Conservation (phyloP, 805 yeast species). For the Candida glaebosa region DNA sequence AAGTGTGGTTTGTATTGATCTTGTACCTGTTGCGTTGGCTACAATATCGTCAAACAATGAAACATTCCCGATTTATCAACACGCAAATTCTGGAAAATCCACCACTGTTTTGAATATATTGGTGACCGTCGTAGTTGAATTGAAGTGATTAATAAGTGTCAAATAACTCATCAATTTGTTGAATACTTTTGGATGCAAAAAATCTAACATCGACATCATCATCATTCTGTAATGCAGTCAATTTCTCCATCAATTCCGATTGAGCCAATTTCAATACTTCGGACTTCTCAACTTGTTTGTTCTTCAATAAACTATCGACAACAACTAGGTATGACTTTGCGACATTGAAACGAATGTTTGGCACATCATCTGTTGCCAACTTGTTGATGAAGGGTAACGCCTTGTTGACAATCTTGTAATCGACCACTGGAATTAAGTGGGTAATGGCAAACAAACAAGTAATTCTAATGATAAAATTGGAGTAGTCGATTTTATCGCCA, state of each 20-base stretch:
- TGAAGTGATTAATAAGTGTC: conserved; percentile 1
- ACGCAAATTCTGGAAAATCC: too few species aligned
- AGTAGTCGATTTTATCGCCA: conserved; percentile 41
- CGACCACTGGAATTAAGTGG: conserved; percentile 72
- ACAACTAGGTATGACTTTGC: conserved; percentile 76
- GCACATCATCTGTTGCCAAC: conserved; percentile 76
- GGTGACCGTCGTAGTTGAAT: neutral
- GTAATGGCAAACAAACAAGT: conserved; percentile 88
- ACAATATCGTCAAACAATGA: neutral
- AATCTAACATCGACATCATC: conserved; percentile 85
- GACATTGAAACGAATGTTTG: conserved; percentile 92
- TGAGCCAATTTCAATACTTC: conserved; percentile 26
- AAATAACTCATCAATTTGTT: conserved; percentile 17
- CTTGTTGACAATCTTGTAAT: conserved; percentile 52
- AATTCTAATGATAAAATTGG: conserved; percentile 86
- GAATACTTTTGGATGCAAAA: conserved; percentile 65
- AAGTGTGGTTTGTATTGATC: neutral
- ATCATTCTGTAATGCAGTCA: conserved; percentile 66
- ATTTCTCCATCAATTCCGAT: conserved; percentile 56
- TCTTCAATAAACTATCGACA: conserved; percentile 46
- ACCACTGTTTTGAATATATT: too few species aligned
- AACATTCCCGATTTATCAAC: too few species aligned
- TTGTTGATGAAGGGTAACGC: conserved; percentile 78
- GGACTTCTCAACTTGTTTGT: conserved; percentile 12
- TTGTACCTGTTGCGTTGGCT: neutral